Evolutionary conservation across 306 rosid species (phyloP).

Genomic region (Cyclanthera cordifolia): DNA sequence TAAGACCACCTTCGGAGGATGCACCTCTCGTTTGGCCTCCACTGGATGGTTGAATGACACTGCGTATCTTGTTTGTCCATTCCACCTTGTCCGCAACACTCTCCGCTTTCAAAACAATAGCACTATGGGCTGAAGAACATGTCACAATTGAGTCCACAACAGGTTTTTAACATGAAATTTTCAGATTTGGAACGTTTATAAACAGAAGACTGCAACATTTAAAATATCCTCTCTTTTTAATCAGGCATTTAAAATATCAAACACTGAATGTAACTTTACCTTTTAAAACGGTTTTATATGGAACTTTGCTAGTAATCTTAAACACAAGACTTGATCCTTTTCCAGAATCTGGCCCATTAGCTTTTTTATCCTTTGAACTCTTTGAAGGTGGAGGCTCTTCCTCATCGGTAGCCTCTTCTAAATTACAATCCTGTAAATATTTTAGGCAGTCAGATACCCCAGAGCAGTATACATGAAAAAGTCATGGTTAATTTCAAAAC

Average conservation of each 20-base stretch:
- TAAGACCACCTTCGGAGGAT: conserved; percentile 52
- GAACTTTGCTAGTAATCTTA: conserved; percentile 71
- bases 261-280: conserved; percentile 22
- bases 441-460: conserved; percentile 9
- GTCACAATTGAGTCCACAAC: conserved; percentile 1
- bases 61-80: conserved; percentile 77
- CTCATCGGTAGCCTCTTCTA: conserved; percentile 77
- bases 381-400: conserved; percentile 59
- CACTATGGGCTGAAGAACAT: conserved; percentile 63
- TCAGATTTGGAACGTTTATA: neutral
- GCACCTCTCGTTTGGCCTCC: conserved; percentile 53
- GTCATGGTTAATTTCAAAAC: neutral
- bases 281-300: conserved; percentile 90
- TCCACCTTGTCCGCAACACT: conserved; percentile 63
- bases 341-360: conserved; percentile 62
- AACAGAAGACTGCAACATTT: neutral
- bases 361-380: conserved; percentile 83
- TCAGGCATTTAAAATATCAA: neutral
- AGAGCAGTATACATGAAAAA: neutral
- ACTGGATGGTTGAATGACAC: conserved; percentile 59
- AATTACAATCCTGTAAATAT: conserved; percentile 56
- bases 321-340: conserved; percentile 64
- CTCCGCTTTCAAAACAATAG: conserved; percentile 83
- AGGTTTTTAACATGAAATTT: neutral
- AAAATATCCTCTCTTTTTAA: neutral